Conservation (phyloP, 73 alveolate species). For the Paramecium biaurelia region DNA sequence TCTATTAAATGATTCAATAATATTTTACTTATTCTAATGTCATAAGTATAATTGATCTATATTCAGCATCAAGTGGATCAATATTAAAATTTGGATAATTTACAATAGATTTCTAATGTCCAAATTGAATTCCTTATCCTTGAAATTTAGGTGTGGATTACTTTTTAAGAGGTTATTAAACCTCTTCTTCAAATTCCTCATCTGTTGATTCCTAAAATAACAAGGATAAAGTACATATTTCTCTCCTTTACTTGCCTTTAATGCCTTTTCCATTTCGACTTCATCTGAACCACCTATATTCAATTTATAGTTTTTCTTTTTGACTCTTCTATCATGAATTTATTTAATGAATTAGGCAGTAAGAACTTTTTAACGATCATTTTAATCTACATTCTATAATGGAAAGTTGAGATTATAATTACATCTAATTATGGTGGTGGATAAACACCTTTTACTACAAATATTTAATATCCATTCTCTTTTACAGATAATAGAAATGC, state of each 20-base stretch:
- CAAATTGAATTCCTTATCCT: constrained; percentile 64
- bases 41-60: constrained; percentile 49
- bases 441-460: constrained; percentile 76
- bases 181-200: constrained; percentile 50
- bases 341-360: constrained; percentile 56
- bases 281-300: constrained; percentile 83
- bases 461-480: constrained; percentile 86
- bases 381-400: constrained; percentile 58
- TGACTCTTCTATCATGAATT: constrained; percentile 64
- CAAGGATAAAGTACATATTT: neutral
- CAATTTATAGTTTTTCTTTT: constrained; percentile 65
- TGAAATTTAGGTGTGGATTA: constrained; percentile 53
- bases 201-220: constrained; percentile 45
- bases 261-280: constrained; percentile 77
- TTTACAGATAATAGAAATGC: constrained; percentile 86
- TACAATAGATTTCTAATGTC: neutral
- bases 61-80: constrained; percentile 50
- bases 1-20: constrained; percentile 7
- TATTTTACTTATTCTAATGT: constrained; percentile 60
- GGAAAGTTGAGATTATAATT: neutral
- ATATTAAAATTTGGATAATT: neutral
- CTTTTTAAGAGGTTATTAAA: constrained; percentile 18
- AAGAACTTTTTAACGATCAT: constrained; percentile 68
- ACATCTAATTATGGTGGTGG: constrained; percentile 53
- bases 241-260: constrained; percentile 75